Percentiles rank a stretch among this genome's conserved stretches.
Evolutionary conservation across 176 grass and related monocot species (phyloP).

Genomic region (Carex parvula): DNA sequence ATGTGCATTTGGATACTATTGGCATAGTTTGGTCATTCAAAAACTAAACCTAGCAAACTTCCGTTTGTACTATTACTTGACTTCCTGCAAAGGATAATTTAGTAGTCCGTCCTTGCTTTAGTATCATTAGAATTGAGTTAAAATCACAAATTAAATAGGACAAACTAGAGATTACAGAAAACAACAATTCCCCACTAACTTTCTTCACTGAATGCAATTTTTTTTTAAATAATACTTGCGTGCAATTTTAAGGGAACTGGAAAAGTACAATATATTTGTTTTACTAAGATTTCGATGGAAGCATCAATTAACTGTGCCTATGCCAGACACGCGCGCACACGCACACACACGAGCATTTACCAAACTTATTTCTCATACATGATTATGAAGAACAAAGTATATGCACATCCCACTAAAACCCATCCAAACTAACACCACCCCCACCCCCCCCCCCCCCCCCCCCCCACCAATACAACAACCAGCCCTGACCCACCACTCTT

Average conservation of each 20-base stretch:
- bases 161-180: not conserved
- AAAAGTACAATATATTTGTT: not conserved
- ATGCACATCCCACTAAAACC: conserved; percentile 11
- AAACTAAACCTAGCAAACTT: not conserved
- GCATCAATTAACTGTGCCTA: not conserved
- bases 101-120: not conserved
- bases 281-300: not conserved
- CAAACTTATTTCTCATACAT: conserved; percentile 23
- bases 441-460: not conserved
- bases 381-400: conserved; percentile 12
- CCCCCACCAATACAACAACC: not conserved
- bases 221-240: too few relatives aligned
- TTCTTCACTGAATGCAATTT: not conserved
- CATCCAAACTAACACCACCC: not conserved
- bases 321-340: not conserved
- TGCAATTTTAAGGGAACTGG: not conserved
- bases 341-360: not conserved
- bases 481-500: not conserved
- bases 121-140: not conserved
- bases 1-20: too few relatives aligned
- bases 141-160: not conserved
- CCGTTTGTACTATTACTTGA: not conserved
- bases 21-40: not conserved
- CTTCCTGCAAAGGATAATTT: not conserved
- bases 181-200: not conserved